Base-by-base conservation (phyloP, 2,329 filamentous ascomycete genomes). In the Verticillium nubilum region DNA sequence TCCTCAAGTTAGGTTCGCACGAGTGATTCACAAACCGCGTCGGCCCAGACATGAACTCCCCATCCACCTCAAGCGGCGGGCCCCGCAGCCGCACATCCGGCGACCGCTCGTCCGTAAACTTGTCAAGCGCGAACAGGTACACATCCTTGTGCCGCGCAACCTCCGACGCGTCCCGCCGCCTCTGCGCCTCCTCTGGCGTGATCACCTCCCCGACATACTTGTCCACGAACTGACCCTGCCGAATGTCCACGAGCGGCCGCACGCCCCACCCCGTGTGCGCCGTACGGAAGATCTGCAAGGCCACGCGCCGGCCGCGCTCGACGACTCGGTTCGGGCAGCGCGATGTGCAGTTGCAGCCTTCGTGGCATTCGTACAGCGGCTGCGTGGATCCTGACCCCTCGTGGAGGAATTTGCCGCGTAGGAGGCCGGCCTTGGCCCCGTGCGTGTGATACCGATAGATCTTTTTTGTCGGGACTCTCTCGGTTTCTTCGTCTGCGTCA, bases 11-110 rank as follows among this genome's bases (percentile, higher is more conserved):
- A 0, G 91, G 90, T 4, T 90, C 84, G 70, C 91, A 94, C 2
- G 85, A 89, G 70, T 95, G 91, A 67, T 95, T 95, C 70, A 94
- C 89, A 72, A 94, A 95, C 2, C 90, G 83, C 0, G 89, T 91
- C 0, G 90, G 89, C 0, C 90, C 90, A 1, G 90, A 90, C 78
- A 88, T 86, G 70, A 89, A 89, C 70, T 93, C 87, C 12, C 91
- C 91, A 59, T 87, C 86, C 0, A 87, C 81, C 63, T 87, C 85
- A 4, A 89, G 73, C 17, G 85, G 79, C 5, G 80, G 75, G 0
- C 80, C 81, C 3, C 79, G 76, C 0, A 89, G 77, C 1, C 84
- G 76, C n/a, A 77, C 74, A 61, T 88, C 84, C 10, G 79, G 74
- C 1, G 82, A 85, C 5, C 78, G 66, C 0, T 78, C 74, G 58